phyloP scores from a whole-genome alignment of 345 rosid genomes.

The Alliaria petiolata region DNA sequence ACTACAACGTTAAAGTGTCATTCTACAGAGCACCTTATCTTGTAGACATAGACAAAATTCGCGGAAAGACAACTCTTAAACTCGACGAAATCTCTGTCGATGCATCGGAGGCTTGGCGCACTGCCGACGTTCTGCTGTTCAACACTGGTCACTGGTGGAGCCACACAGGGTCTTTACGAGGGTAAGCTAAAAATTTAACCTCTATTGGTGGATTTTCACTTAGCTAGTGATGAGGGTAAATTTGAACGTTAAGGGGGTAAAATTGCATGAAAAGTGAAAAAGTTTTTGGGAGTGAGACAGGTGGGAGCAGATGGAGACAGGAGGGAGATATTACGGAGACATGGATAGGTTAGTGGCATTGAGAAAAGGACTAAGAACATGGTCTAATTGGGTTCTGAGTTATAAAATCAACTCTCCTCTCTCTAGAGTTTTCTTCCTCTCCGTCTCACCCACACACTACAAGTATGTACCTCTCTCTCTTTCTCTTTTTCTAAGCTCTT shows the following conservation, averaged over 20 bases:
- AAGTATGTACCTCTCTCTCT: slow-evolving; percentile 39
- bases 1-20: slow-evolving; percentile 62
- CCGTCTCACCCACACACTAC: slow-evolving; percentile 92
- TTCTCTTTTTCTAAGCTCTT: slow-evolving; percentile 4
- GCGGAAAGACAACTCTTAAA: slow-evolving; percentile 64
- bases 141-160: slow-evolving; percentile 99
- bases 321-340: slow-evolving; percentile 66
- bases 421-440: slow-evolving; percentile 69
- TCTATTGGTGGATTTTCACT: neutral
- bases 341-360: slow-evolving; percentile 80
- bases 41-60: slow-evolving; percentile 67
- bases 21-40: slow-evolving; percentile 79
- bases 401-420: slow-evolving; percentile 46
- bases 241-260: neutral
- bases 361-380: slow-evolving; percentile 73
- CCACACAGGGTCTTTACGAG: slow-evolving; percentile 72
- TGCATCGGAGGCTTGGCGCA: slow-evolving; percentile 49
- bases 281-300: slow-evolving; percentile 39
- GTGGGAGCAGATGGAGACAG: slow-evolving; percentile 91
- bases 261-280: slow-evolving; percentile 10
- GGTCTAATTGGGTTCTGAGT: slow-evolving; percentile 80
- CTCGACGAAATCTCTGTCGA: slow-evolving; percentile 67
- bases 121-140: slow-evolving; percentile 63
- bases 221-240: neutral
- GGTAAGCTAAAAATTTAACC: slow-evolving; percentile 34